phyloP scores from a whole-genome alignment of 495 filamentous ascomycete genomes.

The Podospora tetraspora region DNA sequence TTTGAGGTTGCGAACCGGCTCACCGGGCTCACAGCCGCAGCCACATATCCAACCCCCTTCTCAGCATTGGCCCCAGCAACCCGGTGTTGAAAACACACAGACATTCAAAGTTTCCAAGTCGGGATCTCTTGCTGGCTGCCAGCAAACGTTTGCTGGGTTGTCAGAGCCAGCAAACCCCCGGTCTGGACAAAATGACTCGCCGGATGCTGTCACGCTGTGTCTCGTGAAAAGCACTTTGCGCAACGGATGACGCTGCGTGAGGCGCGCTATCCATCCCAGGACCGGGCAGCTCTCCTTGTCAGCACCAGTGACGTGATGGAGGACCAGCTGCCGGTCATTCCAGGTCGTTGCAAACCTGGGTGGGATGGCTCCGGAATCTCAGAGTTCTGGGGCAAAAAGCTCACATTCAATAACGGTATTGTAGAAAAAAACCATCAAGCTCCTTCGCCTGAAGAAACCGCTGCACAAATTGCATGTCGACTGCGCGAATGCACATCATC shows the following conservation, averaged over 20 bases:
- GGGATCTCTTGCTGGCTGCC: background rate
- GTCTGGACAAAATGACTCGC: background rate
- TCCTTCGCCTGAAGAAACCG: background rate
- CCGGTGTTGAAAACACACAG: background rate
- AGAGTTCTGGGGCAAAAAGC: background rate
- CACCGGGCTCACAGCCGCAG: background rate
- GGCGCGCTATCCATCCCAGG: background rate
- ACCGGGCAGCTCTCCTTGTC: background rate
- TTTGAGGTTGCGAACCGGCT: slow-evolving; percentile 2
- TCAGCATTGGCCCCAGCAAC: background rate
- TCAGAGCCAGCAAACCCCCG: background rate
- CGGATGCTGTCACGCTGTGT: background rate
- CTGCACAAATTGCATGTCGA: background rate
- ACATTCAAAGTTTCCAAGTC: background rate
- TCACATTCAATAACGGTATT: background rate
- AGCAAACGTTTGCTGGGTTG: background rate
- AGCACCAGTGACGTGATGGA: background rate
- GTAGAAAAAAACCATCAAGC: background rate
- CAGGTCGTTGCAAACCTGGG: background rate
- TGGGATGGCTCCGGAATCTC: background rate
- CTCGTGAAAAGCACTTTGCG: background rate
- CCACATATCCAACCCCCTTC: background rate
- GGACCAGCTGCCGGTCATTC: background rate
- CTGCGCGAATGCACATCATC: background rate
- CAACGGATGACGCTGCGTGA: background rate